Conservation (phyloP, 148 eudicot genomes). For the Cornus kousa region DNA sequence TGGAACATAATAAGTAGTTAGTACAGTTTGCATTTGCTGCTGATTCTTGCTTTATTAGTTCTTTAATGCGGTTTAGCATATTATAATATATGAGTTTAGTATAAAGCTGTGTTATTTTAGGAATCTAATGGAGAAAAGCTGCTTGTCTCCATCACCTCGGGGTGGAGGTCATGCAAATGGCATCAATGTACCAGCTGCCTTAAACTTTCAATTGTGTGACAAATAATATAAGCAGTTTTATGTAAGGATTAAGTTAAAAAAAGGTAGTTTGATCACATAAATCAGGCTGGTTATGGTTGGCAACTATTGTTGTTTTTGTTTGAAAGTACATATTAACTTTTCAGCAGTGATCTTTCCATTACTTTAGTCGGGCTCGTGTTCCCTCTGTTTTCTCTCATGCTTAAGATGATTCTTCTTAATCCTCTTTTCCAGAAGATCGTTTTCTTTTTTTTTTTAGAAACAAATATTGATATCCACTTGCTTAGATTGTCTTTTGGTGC, state of each 20-base stretch:
- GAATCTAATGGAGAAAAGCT: conserved; percentile 29
- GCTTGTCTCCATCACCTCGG: conserved; percentile 19
- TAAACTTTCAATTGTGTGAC: conserved; percentile 2
- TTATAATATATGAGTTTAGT: background rate
- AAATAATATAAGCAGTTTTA: conserved; percentile 8
- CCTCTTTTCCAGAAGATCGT: conserved; percentile 23
- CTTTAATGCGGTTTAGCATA: conserved; percentile 12
- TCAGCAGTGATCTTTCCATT: conserved; percentile 16
- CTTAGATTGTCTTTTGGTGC: conserved; percentile 14
- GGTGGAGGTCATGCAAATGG: conserved; percentile 13
- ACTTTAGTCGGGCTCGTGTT: conserved; percentile 18
- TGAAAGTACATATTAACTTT: conserved; percentile 68
- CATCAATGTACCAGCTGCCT: conserved; percentile 23
- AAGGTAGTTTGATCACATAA: conserved; percentile 18
- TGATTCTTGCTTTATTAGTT: conserved; percentile 9
- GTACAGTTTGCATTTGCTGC: conserved; percentile 33
- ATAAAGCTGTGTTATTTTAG: conserved; percentile 26
- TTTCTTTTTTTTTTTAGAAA: conserved; percentile 25
- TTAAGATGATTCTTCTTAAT: conserved; percentile 17
- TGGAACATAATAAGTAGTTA: background rate
- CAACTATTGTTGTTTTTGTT: conserved; percentile 31
- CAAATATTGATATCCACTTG: conserved; percentile 36
- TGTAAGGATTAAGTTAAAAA: background rate
- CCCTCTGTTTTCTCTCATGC: conserved; percentile 13
- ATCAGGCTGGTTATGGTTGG: conserved; percentile 29